A percentile compares a stretch with the other conserved stretches of the same genome.
phyloP scores from a whole-genome alignment of 331 rosid species.

The Erythrophleum ivorense region DNA sequence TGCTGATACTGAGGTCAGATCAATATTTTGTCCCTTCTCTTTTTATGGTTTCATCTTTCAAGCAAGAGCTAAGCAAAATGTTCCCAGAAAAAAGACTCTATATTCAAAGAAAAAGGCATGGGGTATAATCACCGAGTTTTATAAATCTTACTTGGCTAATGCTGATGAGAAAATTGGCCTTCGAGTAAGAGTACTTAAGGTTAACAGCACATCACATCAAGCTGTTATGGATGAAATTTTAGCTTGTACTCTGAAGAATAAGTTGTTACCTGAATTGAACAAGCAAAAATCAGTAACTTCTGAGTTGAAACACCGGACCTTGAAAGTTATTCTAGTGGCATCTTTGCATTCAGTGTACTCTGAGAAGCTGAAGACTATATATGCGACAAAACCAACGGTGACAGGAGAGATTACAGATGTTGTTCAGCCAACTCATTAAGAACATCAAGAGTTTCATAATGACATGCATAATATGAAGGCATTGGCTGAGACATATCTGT shows the following conservation, averaged over 20 bases:
- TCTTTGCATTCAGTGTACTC: slow-evolving; percentile 1
- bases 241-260: background rate
- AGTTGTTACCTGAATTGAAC: background rate
- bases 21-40: slow-evolving; percentile 71
- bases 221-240: background rate
- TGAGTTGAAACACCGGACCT: background rate
- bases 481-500: background rate
- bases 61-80: slow-evolving; percentile 52
- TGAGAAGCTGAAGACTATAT: background rate
- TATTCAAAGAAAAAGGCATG: slow-evolving; percentile 56
- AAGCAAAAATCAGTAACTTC: background rate
- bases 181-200: background rate
- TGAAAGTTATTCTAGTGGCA: background rate
- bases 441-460: background rate
- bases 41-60: slow-evolving; percentile 58
- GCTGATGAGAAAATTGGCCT: slow-evolving; percentile 60
- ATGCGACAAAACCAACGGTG: background rate
- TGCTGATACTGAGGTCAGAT: slow-evolving; percentile 57
- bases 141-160: slow-evolving; percentile 53
- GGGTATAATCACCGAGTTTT: slow-evolving; percentile 40
- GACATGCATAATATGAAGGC: background rate
- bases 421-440: background rate
- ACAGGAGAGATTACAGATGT: background rate
- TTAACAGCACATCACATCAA: background rate
- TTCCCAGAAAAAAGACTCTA: slow-evolving; percentile 57